These are phyloP conservation scores for Zancudomyces culisetae DNA, from an alignment of 371 early-diverging fungal species.

Conservation along the genomic window DNA sequence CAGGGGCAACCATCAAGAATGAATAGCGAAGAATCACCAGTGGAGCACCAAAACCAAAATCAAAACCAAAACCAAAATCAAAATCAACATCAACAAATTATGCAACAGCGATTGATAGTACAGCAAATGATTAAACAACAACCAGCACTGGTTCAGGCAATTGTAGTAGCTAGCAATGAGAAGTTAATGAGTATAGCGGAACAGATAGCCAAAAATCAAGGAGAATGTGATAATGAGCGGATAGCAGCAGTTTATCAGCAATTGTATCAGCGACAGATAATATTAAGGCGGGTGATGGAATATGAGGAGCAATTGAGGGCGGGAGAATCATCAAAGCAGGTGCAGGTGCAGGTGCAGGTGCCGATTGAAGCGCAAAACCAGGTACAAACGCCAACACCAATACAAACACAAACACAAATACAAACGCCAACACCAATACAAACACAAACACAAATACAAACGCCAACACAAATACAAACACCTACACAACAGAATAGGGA, in stretches of 20 bases:
- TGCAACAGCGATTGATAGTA: slow-evolving; percentile 1
- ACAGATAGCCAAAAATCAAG: background rate
- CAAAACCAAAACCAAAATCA: background rate
- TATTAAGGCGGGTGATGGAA: background rate
- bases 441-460: background rate
- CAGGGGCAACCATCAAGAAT: slow-evolving; percentile 4
- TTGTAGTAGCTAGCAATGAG: background rate
- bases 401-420: background rate
- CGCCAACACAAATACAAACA: too few species aligned
- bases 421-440: background rate
- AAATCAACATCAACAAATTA: background rate
- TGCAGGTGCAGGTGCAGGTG: background rate
- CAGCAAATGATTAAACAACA: slow-evolving; percentile 3
- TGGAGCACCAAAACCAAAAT: background rate
- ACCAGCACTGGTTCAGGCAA: background rate
- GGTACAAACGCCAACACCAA: background rate
- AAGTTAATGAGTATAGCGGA: background rate
- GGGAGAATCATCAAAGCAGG: background rate
- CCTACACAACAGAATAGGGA: too few species aligned
- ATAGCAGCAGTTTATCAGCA: background rate
- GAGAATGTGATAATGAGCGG: background rate
- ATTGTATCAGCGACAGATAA: background rate
- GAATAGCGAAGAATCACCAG: background rate
- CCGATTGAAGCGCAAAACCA: too few species aligned
- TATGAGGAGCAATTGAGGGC: background rate